A percentile compares a stretch with the other conserved stretches of the same genome.
Evolutionary conservation across 192 early-diverging fungal genomes (phyloP).

Genomic region (Ambispora gerdemannii): DNA sequence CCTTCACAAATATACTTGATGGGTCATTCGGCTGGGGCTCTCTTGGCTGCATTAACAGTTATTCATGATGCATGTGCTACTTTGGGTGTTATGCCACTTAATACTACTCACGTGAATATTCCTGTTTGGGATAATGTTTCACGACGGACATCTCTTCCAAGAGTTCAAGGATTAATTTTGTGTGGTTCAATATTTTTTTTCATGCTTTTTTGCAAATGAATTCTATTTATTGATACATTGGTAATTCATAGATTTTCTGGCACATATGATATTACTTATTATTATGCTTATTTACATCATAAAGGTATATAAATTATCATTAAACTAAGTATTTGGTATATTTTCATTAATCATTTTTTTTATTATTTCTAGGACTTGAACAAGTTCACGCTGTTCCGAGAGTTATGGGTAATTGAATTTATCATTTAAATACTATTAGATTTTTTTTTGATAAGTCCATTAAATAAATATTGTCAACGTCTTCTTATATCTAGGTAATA

Average conservation of each 20-base stretch:
- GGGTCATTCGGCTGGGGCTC: conserved; percentile 41
- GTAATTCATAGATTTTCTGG: conserved; percentile 35
- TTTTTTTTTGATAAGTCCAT: not conserved
- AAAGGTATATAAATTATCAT: conserved; percentile 29
- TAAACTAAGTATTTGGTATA: not conserved
- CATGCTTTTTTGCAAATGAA: no score
- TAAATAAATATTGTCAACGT: not conserved
- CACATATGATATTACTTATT: conserved; percentile 44
- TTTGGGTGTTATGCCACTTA: conserved; percentile 30
- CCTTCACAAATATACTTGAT: conserved; percentile 42
- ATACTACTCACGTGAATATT: conserved; percentile 24
- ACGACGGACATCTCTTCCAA: conserved; percentile 34
- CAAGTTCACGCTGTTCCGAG: conserved; percentile 29
- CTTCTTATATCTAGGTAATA: conserved; percentile 18
- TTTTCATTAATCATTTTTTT: not conserved
- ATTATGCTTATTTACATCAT: conserved; percentile 46
- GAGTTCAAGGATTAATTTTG: conserved; percentile 39
- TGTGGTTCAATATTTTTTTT: conserved; percentile 23
- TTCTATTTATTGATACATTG: not conserved
- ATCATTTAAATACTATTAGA: no score
- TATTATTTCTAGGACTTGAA: conserved; percentile 28
- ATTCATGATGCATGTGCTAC: conserved; percentile 42
- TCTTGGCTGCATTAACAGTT: conserved; percentile 39
- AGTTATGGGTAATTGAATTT: conserved; percentile 27
- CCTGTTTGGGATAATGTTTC: conserved; percentile 27